These are phyloP conservation scores for Coemansia guatemalensis DNA, from an alignment of 192 early-diverging fungal species.

Conservation along the genomic window DNA sequence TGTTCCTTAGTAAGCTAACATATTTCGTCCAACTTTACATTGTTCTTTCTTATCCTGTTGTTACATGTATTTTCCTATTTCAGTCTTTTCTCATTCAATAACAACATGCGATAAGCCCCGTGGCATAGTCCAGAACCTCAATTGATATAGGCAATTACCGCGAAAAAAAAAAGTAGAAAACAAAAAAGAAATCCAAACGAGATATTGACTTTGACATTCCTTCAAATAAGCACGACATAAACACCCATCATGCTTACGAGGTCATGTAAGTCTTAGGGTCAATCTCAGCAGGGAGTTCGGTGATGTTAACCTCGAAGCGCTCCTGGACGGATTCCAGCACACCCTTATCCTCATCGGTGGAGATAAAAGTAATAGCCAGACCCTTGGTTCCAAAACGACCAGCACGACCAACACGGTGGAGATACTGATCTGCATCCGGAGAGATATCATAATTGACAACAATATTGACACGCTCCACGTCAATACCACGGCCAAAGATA, in stretches of 20 bases:
- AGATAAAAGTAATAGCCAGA: constrained; percentile 91
- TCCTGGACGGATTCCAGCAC: constrained; percentile 85
- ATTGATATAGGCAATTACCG: too few species aligned
- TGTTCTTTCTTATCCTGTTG: too few species aligned
- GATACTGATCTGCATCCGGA: constrained; percentile 83
- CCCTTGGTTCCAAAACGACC: constrained; percentile 99
- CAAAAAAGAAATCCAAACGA: not conserved
- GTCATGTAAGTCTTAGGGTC: constrained; percentile 82
- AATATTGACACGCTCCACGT: constrained; percentile 98
- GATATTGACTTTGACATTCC: not conserved
- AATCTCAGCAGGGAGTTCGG: constrained; percentile 81
- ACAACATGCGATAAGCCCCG: too few species aligned
- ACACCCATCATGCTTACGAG: constrained; percentile 12
- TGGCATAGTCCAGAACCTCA: too few species aligned
- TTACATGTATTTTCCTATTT: too few species aligned
- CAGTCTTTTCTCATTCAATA: too few species aligned
- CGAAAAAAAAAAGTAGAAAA: constrained; percentile 7
- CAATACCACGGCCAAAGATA: constrained; percentile 97
- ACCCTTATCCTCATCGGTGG: constrained; percentile 75
- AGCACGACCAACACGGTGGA: constrained; percentile 97
- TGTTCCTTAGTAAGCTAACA: too few species aligned
- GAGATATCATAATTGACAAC: constrained; percentile 99
- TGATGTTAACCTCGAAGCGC: constrained; percentile 94
- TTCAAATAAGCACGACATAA: too few species aligned
- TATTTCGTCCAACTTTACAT: too few species aligned